These are phyloP conservation scores for Pseudocercospora musae DNA, from an alignment of 2,329 filamentous ascomycete genomes.

Conservation along the genomic window DNA sequence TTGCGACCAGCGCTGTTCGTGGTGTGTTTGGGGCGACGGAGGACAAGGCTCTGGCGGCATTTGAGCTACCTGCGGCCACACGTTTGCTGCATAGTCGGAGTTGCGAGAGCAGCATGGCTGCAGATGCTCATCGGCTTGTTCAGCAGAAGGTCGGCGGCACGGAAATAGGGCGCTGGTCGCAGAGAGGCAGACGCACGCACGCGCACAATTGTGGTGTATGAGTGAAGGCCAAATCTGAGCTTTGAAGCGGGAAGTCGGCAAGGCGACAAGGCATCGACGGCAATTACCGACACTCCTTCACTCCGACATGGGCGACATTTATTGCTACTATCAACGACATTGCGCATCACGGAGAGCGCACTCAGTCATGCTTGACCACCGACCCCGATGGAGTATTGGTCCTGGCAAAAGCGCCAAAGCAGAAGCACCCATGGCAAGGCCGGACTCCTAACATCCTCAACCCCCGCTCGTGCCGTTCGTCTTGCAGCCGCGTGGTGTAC, in stretches of 20 bases:
- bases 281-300: not conserved
- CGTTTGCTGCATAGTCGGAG: constrained; percentile 63
- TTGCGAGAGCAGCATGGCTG: constrained; percentile 67
- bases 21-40: constrained; percentile 37
- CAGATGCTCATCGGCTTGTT: constrained; percentile 15
- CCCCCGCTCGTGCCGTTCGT: not conserved
- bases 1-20: constrained; percentile 45
- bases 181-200: not conserved
- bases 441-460: not conserved
- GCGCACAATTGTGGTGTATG: not conserved
- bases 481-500: not conserved
- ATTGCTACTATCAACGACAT: not conserved
- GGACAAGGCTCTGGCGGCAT: constrained; percentile 45
- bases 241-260: not conserved
- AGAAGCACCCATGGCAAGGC: not conserved
- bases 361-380: too few relatives aligned
- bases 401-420: too few relatives aligned
- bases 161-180: not conserved
- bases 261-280: too few relatives aligned
- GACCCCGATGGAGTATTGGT: not conserved
- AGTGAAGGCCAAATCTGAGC: not conserved
- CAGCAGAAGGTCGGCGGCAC: constrained; percentile 3
- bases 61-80: constrained; percentile 56
- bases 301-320: not conserved
- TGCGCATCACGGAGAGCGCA: not conserved